phyloP scores from a whole-genome alignment of 1,284 basidiomycete genomes.

The Afroboletus lepidellus region DNA sequence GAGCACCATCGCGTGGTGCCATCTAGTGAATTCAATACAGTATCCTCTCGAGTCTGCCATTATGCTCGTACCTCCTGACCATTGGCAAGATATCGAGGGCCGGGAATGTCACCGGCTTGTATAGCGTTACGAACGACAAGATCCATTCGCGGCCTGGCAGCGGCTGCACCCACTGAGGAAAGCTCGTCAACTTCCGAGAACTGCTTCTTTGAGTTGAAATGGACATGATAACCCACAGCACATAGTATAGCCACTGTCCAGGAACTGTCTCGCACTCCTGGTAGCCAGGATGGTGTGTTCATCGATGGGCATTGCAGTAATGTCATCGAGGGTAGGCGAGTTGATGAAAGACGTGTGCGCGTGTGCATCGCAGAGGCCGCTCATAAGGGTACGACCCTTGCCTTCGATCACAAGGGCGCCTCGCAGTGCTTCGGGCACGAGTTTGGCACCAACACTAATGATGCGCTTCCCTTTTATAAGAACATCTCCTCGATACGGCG shows the following conservation, averaged over 20 bases:
- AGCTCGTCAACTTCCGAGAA: background rate
- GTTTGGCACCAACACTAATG: conserved; percentile 22
- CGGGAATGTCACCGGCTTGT: conserved; percentile 32
- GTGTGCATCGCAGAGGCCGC: conserved; percentile 32
- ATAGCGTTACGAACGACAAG: conserved; percentile 33
- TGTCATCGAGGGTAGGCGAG: conserved; percentile 25
- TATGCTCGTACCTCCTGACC: conserved; percentile 27
- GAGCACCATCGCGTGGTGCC: conserved; percentile 32
- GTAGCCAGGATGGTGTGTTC: conserved; percentile 29
- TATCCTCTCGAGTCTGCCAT: background rate
- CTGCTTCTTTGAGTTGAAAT: background rate
- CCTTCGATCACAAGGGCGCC: conserved; percentile 24
- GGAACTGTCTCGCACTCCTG: conserved; percentile 29
- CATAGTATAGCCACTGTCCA: conserved; percentile 36
- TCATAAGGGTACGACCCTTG: conserved; percentile 30
- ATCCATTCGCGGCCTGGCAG: conserved; percentile 33
- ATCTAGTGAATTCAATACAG: conserved; percentile 19
- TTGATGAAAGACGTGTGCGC: conserved; percentile 30
- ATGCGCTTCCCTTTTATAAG: conserved; percentile 34
- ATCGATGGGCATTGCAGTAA: conserved; percentile 25
- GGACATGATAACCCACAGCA: conserved; percentile 19
- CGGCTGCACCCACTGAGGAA: conserved; percentile 29
- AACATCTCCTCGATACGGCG: conserved; percentile 32
- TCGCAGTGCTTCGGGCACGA: conserved; percentile 19
- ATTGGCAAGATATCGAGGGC: conserved; percentile 33